A percentile compares a stretch with the other conserved stretches of the same genome.
Conservation (phyloP, 1,284 basidiomycete species). For the Microbotryomycetes sp. region DNA sequence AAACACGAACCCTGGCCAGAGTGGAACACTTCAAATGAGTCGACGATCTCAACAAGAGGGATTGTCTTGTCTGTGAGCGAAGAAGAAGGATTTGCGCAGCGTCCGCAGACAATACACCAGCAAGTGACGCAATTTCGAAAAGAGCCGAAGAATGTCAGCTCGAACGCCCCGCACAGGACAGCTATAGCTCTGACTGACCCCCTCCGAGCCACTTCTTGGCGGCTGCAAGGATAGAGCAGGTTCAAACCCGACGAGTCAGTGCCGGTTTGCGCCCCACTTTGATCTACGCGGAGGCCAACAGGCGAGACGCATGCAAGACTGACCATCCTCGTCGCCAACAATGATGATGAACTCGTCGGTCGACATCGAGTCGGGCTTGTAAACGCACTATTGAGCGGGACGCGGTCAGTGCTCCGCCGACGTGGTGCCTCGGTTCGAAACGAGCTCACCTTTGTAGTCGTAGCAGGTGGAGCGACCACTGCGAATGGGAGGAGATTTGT, state of each 20-base stretch:
- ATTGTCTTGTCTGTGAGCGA: constrained; percentile 33
- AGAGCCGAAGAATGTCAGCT: neutral
- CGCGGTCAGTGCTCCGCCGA: neutral
- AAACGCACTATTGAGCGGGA: constrained; percentile 15
- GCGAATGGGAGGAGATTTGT: neutral
- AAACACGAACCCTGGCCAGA: constrained; percentile 37
- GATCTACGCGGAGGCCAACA: neutral
- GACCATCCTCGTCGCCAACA: constrained; percentile 37
- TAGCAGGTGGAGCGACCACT: neutral
- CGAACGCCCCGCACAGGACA: neutral
- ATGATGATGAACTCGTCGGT: constrained; percentile 43
- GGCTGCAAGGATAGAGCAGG: constrained; percentile 1
- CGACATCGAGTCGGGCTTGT: constrained; percentile 40
- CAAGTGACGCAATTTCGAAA: neutral
- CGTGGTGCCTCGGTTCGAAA: neutral
- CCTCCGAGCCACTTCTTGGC: constrained; percentile 40
- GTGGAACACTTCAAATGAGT: constrained; percentile 42
- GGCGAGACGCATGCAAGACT: neutral
- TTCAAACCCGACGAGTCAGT: neutral
- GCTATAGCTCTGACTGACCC: constrained; percentile 26
- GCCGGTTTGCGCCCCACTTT: too few relatives aligned
- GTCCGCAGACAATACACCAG: neutral
- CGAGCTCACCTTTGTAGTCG: constrained; percentile 2
- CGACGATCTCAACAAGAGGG: constrained; percentile 42
- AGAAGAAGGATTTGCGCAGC: neutral